phyloP scores from a whole-genome alignment of 2,329 filamentous ascomycete genomes.

The Cladosporium sp. region DNA sequence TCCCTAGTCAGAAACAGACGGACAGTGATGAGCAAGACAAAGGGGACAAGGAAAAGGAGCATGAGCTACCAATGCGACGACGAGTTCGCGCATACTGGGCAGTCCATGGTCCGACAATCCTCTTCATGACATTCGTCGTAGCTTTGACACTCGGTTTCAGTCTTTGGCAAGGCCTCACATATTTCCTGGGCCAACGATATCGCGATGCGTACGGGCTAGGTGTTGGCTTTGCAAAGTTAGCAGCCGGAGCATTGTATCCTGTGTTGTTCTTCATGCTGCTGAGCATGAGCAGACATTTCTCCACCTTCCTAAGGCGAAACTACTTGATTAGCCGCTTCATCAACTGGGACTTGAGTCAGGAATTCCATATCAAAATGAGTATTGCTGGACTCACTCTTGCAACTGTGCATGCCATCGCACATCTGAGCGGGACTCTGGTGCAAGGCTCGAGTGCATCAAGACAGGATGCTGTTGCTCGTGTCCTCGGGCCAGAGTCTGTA shows the following conservation, averaged over 20 bases:
- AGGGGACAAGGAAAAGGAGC: slow-evolving; percentile 42
- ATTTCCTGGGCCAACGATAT: slow-evolving; percentile 47
- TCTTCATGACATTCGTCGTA: slow-evolving; percentile 52
- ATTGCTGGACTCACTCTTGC: slow-evolving; percentile 53
- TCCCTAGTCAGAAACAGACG: slow-evolving; percentile 59
- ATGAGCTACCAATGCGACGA: slow-evolving; percentile 47
- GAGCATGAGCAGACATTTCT: slow-evolving; percentile 59
- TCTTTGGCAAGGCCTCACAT: slow-evolving; percentile 57
- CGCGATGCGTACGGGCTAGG: slow-evolving; percentile 58
- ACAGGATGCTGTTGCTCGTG: slow-evolving; percentile 46
- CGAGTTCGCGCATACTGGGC: slow-evolving; percentile 56
- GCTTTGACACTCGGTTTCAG: slow-evolving; percentile 53
- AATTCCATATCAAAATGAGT: slow-evolving; percentile 58
- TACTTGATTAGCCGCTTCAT: slow-evolving; percentile 56
- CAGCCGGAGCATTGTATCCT: slow-evolving; percentile 57
- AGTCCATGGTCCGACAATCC: slow-evolving; percentile 54
- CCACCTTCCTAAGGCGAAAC: slow-evolving; percentile 54
- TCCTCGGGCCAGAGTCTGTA: slow-evolving; percentile 48
- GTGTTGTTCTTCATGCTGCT: slow-evolving; percentile 60
- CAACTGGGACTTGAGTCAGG: slow-evolving; percentile 58
- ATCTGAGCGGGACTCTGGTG: slow-evolving; percentile 55
- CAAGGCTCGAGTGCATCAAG: slow-evolving; percentile 50
- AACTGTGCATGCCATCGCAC: slow-evolving; percentile 56
- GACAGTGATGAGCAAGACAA: slow-evolving; percentile 51
- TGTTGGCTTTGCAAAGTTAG: slow-evolving; percentile 56